phyloP scores from a whole-genome alignment of 2,329 filamentous ascomycete species.

The Colletotrichum agaves region DNA sequence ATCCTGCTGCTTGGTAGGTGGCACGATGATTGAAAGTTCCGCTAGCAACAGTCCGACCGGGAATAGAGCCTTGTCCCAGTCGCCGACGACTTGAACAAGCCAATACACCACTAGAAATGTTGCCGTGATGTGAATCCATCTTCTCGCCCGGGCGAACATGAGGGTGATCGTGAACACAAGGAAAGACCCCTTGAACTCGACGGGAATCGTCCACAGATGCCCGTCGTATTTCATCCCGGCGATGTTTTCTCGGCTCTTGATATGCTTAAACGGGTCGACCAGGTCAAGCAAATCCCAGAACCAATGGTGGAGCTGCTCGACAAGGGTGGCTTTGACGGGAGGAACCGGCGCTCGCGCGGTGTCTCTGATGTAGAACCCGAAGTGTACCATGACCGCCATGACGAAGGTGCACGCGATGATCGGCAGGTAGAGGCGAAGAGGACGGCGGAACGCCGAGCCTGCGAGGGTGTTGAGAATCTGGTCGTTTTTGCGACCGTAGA shows the following conservation, averaged over 20 bases:
- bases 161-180: conserved; percentile 66
- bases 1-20: conserved; percentile 40
- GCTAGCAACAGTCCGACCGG: conserved; percentile 61
- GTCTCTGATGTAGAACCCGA: conserved; percentile 3
- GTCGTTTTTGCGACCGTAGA: conserved; percentile 48
- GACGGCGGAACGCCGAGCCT: conserved; percentile 62
- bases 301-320: conserved; percentile 60
- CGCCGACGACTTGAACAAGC: conserved; percentile 43
- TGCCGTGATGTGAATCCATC: conserved; percentile 52
- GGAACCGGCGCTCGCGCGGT: neutral
- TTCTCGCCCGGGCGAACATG: conserved; percentile 56
- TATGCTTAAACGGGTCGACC: conserved; percentile 30
- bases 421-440: conserved; percentile 62
- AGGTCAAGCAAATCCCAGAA: conserved; percentile 44
- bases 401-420: conserved; percentile 61
- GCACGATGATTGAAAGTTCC: conserved; percentile 62
- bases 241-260: conserved; percentile 18
- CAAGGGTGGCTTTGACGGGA: conserved; percentile 35
- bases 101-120: conserved; percentile 52
- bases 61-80: conserved; percentile 24
- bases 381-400: conserved; percentile 46
- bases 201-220: conserved; percentile 71
- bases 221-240: conserved; percentile 58
- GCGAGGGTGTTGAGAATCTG: conserved; percentile 56
- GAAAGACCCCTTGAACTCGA: conserved; percentile 68